These are phyloP conservation scores for Exophiala calicioides DNA, from an alignment of 2,329 filamentous ascomycete species.

Conservation along the genomic window DNA sequence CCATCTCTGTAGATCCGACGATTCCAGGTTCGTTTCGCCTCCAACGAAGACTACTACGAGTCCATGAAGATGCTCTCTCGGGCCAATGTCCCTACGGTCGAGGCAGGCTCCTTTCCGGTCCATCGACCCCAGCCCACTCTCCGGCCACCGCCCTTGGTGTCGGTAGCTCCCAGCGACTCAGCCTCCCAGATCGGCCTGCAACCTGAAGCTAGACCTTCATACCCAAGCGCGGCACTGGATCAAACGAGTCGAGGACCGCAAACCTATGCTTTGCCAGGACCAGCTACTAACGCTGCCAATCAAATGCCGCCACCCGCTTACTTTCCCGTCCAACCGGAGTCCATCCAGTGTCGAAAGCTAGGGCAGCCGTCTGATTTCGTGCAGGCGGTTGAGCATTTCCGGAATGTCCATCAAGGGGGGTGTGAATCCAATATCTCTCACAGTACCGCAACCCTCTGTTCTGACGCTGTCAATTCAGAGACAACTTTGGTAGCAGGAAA, in stretches of 20 bases:
- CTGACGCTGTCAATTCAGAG: neutral
- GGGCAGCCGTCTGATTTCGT: neutral
- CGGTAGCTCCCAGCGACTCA: constrained; percentile 18
- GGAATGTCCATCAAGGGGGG: neutral
- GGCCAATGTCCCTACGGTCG: constrained; percentile 46
- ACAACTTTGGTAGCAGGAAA: neutral
- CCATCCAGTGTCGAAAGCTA: neutral
- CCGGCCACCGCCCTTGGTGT: neutral
- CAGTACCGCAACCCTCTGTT: constrained; percentile 22
- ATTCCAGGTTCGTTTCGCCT: constrained; percentile 48
- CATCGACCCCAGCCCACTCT: constrained; percentile 18
- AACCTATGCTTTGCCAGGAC: too few relatives aligned
- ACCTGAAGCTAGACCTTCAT: neutral
- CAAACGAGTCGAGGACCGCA: too few relatives aligned
- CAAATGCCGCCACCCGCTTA: constrained; percentile 16
- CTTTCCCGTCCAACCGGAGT: neutral
- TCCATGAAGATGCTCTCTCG: constrained; percentile 44
- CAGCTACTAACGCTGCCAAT: neutral
- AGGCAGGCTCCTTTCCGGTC: constrained; percentile 37
- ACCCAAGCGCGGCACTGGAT: neutral
- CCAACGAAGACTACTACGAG: constrained; percentile 43
- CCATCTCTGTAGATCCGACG: constrained; percentile 42
- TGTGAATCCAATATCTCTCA: constrained; percentile 18
- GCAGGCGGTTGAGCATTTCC: neutral
- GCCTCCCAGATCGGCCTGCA: constrained; percentile 17